Conservation (phyloP, 1,139 yeast species). For the Magnusiomyces paraingens region DNA sequence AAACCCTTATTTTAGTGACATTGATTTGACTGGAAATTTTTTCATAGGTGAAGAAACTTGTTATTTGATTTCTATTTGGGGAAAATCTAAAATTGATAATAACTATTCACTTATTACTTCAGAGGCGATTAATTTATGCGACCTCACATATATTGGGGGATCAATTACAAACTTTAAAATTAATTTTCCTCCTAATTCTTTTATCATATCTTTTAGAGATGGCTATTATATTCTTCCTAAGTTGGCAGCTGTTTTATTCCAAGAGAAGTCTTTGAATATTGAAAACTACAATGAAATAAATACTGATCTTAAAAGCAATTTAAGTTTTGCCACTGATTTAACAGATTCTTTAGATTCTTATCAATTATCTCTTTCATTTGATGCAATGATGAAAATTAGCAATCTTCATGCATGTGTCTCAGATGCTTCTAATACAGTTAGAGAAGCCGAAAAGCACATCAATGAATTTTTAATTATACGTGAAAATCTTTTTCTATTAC, state of each 20-base stretch:
- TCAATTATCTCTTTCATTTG: conserved; percentile 31
- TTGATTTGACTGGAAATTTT: conserved; percentile 3
- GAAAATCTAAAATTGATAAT: conserved; percentile 1
- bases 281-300: no score
- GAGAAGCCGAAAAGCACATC: conserved; percentile 11
- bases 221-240: conserved; percentile 34
- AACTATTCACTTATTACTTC: conserved; percentile 6
- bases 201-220: conserved; percentile 36
- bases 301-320: neutral
- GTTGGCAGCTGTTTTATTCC: neutral
- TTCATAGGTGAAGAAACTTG: conserved; percentile 1
- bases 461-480: neutral
- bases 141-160: conserved; percentile 22
- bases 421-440: conserved; percentile 28
- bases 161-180: conserved; percentile 20
- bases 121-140: conserved; percentile 18
- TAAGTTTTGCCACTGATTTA: conserved; percentile 8
- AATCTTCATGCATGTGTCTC: conserved; percentile 39
- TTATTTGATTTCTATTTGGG: conserved; percentile 14
- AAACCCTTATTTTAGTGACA: conserved; percentile 14
- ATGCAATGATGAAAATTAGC: conserved; percentile 42
- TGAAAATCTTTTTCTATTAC: conserved; percentile 5
- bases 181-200: conserved; percentile 28
- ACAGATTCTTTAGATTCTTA: conserved; percentile 1
- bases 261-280: neutral